A percentile compares a stretch with the other conserved stretches of the same genome.
Conservation (phyloP, 2,329 filamentous ascomycete genomes). For the Sphaerulina populicola region DNA sequence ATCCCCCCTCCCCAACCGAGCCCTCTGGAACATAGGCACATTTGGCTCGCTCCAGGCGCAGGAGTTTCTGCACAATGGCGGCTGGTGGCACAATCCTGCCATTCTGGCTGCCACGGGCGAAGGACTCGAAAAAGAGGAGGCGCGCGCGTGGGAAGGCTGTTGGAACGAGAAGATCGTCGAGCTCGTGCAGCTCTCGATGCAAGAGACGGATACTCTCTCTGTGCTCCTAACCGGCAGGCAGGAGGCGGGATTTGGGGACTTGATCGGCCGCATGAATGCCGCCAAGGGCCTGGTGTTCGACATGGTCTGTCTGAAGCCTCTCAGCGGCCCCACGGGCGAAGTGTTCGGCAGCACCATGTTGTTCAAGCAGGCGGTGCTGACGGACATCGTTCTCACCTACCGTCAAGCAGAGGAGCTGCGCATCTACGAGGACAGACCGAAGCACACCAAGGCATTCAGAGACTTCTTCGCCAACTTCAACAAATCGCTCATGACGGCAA, state of each 20-base stretch:
- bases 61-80: conserved; percentile 62
- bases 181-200: conserved; percentile 69
- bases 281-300: conserved; percentile 80
- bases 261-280: conserved; percentile 71
- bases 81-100: conserved; percentile 88
- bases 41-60: conserved; percentile 68
- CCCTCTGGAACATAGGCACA: conserved; percentile 73
- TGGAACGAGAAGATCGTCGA: conserved; percentile 87
- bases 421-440: conserved; percentile 56
- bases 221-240: conserved; percentile 81
- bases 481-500: conserved; percentile 42
- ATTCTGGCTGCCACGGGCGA: conserved; percentile 81
- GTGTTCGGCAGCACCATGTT: conserved; percentile 73
- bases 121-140: conserved; percentile 72
- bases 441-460: conserved; percentile 69
- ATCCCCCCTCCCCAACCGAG: conserved; percentile 79
- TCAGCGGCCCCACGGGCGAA: conserved; percentile 69
- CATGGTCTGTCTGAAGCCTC: conserved; percentile 78
- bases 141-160: conserved; percentile 79
- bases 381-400: conserved; percentile 78
- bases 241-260: conserved; percentile 65
- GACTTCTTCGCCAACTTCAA: conserved; percentile 79
- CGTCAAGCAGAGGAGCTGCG: conserved; percentile 69
- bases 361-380: conserved; percentile 84
- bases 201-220: conserved; percentile 74